phyloP scores from a whole-genome alignment of 2,329 filamentous ascomycete species.

The Phyllosticta capitalensis region DNA sequence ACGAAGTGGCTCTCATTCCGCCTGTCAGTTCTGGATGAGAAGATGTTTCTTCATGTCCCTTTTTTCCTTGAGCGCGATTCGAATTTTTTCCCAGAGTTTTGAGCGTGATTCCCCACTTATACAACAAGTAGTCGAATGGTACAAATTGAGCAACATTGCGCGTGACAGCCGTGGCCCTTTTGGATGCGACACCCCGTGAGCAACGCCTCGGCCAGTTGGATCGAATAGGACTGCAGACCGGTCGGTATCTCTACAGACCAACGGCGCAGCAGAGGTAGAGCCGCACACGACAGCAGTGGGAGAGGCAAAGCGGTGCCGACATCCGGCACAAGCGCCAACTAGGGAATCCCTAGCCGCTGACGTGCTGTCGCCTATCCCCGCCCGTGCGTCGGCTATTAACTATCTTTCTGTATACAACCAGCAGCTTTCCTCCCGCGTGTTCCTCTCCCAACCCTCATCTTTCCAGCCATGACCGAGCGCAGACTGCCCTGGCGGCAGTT shows the following conservation, averaged over 20 bases:
- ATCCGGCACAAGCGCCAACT: background rate
- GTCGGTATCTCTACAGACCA: background rate
- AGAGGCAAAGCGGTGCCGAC: background rate
- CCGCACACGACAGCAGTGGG: background rate
- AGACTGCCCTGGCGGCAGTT: constrained; percentile 31
- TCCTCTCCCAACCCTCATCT: background rate
- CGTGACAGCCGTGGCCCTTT: background rate
- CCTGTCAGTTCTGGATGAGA: constrained; percentile 73
- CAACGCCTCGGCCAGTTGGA: background rate
- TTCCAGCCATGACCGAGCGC: constrained; percentile 24
- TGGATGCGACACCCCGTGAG: background rate
- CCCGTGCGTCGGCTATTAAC: background rate
- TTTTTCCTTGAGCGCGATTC: background rate
- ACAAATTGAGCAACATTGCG: background rate
- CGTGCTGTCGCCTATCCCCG: background rate
- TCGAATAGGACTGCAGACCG: background rate
- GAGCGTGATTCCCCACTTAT: background rate
- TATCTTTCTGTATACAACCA: background rate
- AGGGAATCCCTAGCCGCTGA: background rate
- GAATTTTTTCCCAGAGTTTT: background rate
- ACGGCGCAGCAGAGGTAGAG: background rate
- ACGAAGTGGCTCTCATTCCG: constrained; percentile 81
- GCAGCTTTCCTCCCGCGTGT: background rate
- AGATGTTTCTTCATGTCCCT: background rate
- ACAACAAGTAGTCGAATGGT: background rate